These are phyloP conservation scores for Brassica incana DNA, from an alignment of 345 rosid species.

Conservation along the genomic window DNA sequence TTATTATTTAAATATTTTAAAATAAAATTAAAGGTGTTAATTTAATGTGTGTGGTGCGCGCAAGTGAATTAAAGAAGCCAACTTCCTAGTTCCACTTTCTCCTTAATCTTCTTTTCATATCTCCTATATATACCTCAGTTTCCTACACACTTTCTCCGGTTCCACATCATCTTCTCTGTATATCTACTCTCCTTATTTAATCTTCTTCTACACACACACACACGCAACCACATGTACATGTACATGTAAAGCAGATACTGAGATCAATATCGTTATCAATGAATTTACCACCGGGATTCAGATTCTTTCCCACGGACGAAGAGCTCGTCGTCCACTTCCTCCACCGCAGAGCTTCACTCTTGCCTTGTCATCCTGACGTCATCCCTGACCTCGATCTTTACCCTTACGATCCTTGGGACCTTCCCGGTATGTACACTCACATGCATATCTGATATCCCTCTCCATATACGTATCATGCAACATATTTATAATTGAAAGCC, in stretches of 20 bases:
- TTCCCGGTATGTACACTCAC: slow-evolving; percentile 53
- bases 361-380: slow-evolving; percentile 90
- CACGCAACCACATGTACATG: slow-evolving; percentile 4
- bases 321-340: slow-evolving; percentile 96
- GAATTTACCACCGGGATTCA: slow-evolving; percentile 89
- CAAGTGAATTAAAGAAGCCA: slow-evolving; percentile 24
- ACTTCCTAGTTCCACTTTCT: slow-evolving; percentile 19
- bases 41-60: slow-evolving; percentile 18
- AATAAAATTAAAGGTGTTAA: slow-evolving; percentile 1
- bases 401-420: slow-evolving; percentile 96
- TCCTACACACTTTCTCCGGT: slow-evolving; percentile 41
- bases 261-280: slow-evolving; percentile 24
- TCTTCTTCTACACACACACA: slow-evolving; percentile 18
- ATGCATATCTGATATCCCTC: not conserved
- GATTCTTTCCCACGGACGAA: slow-evolving; percentile 84
- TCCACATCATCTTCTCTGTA: slow-evolving; percentile 32
- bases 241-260: slow-evolving; percentile 16
- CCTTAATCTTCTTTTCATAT: not conserved
- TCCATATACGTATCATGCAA: slow-evolving; percentile 5
- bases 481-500: not conserved
- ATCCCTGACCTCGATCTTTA: slow-evolving; percentile 92
- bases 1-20: not conserved
- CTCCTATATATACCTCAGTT: slow-evolving; percentile 34
- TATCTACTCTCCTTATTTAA: not conserved
- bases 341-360: slow-evolving; percentile 77